Conservation (phyloP, 129 eudicot species). For the Helianthus annuus region DNA sequence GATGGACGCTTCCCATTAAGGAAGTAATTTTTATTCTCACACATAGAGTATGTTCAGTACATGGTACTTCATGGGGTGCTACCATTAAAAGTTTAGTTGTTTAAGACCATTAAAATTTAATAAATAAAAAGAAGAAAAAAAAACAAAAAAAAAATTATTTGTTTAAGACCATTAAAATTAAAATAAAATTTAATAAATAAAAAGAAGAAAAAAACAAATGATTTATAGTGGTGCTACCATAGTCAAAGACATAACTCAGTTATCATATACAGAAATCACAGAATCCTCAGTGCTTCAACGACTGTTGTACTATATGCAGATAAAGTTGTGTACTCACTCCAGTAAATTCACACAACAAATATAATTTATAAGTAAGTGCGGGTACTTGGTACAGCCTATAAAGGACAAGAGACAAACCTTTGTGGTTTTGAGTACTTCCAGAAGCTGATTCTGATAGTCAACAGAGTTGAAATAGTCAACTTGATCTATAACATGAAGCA, state of each 20-base stretch:
- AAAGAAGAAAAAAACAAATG: not conserved
- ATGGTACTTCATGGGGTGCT: no score
- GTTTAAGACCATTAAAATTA: no score
- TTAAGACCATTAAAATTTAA: no score
- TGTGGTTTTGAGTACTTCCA: constrained; percentile 57
- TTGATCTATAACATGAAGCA: constrained; percentile 66
- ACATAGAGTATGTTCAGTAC: no score
- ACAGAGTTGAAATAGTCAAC: constrained; percentile 52
- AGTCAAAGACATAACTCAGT: constrained; percentile 18
- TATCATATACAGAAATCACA: not conserved
- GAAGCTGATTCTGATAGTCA: constrained; percentile 66
- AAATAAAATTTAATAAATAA: no score
- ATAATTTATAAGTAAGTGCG: not conserved
- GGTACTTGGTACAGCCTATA: not conserved
- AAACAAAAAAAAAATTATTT: not conserved
- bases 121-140: not conserved
- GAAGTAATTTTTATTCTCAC: no score
- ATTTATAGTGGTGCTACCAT: constrained; percentile 7
- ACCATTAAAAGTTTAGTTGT: no score
- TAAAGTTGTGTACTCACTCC: constrained; percentile 24
- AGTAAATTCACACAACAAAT: constrained; percentile 4
- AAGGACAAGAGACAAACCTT: constrained; percentile 48
- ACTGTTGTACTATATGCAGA: not conserved
- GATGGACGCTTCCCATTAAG: no score
- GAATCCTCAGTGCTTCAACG: no score